Percentiles rank a stretch among this genome's conserved stretches.
These are phyloP conservation scores for Sicyos edulis DNA, from an alignment of 306 rosid genomes.

Conservation along the genomic window DNA sequence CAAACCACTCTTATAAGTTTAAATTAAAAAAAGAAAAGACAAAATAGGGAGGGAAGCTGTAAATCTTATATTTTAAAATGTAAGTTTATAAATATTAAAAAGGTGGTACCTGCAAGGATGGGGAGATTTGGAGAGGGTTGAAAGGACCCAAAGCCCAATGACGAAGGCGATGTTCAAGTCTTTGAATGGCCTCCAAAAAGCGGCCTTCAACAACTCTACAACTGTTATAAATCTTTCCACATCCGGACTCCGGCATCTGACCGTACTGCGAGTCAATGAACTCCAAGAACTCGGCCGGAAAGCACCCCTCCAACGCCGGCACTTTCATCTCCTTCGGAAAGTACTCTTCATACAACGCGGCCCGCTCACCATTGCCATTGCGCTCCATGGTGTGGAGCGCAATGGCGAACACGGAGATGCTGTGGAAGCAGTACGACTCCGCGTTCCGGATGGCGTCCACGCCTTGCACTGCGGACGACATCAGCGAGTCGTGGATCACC, in stretches of 20 bases:
- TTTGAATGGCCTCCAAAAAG: constrained; percentile 37
- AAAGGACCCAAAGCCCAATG: constrained; percentile 73
- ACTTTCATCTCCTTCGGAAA: constrained; percentile 23
- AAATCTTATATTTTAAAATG: no score
- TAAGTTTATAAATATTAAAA: no score
- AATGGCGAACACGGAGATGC: constrained; percentile 50
- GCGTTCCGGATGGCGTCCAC: constrained; percentile 29
- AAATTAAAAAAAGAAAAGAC: no score
- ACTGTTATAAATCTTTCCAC: constrained; percentile 45
- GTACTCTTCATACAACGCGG: background rate
- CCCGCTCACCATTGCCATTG: background rate
- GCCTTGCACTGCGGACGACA: constrained; percentile 53
- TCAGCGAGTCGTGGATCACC: constrained; percentile 55
- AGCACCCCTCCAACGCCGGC: constrained; percentile 45
- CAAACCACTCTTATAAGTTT: no score
- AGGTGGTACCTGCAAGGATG: background rate
- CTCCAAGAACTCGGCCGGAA: constrained; percentile 34
- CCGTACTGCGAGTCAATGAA: constrained; percentile 31
- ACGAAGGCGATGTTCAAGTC: constrained; percentile 22
- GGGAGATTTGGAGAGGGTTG: constrained; percentile 32
- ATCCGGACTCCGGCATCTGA: constrained; percentile 26
- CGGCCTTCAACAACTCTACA: constrained; percentile 42
- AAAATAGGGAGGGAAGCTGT: no score
- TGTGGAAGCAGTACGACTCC: constrained; percentile 52
- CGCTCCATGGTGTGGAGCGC: constrained; percentile 34